Base-by-base conservation (phyloP, 805 yeast genomes). In the Suhomyces sp. region DNA sequence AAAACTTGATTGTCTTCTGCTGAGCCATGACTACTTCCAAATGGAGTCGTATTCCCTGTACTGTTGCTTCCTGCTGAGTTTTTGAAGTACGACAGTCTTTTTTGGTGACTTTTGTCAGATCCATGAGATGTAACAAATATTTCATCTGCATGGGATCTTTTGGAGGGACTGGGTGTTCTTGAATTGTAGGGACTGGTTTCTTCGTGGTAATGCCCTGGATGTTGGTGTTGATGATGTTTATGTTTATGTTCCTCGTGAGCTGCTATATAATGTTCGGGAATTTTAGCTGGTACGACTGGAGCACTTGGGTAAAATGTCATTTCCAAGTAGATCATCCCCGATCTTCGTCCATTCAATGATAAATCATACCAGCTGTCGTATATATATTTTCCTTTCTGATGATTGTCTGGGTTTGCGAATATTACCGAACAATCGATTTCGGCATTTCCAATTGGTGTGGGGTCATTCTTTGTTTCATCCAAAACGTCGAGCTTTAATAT, bases 261-360 rank as follows among this genome's bases (percentile, higher is more conserved):
- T 9, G 12, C 14, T 6, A 7, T 26, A 17, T 11, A 16, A 8
- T 19, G 16, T 20, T 30, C 20, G 7, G 43, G 29, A 7, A 61
- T 29, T 36, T 68, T 68, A 6, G 72, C 70, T 3, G 74, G 74
- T 16, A 65, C 44, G 5, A 68, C 49, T 1, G 74, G 74, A 3
- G 68, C 70, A 31, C 59, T 48, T 2, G 96, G 93, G 53, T 86
- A 87, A 53, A 87, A 93, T 0, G 97, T 88, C 83, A 93, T 81
- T 51, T 93, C 98, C 36, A 93, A 63, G 58, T 80, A 91, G 1
- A 93, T 77, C 57, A 78, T 85, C 2, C 98, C 98, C 1, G 96
- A 96, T 36, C 82, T 78, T 48, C 80, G 77, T 14, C 78, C 81
- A 29, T 79, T 80, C 52, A 77, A 77, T 26, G 70, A 63, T 38